Evolutionary conservation across 108 stramenopile species (phyloP).

Genomic region (Schizochytrium sp.): DNA sequence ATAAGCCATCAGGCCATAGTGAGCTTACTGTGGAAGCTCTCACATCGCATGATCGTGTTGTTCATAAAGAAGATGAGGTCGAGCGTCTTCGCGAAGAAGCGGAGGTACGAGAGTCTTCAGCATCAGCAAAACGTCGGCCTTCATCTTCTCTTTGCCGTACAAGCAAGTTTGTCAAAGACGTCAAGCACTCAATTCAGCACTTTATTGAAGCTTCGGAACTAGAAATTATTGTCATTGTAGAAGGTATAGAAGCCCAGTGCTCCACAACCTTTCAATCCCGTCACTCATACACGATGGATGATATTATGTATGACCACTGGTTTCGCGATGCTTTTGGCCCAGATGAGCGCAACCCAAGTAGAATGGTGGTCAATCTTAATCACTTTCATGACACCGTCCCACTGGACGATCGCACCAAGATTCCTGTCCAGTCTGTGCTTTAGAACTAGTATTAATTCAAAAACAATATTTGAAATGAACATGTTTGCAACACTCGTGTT

Average conservation of each 20-base stretch:
- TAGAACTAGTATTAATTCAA: neutral
- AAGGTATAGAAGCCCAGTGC: slow-evolving; percentile 52
- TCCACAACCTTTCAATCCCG: slow-evolving; percentile 46
- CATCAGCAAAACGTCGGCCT: neutral
- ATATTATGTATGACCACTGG: slow-evolving; percentile 49
- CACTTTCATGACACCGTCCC: slow-evolving; percentile 47
- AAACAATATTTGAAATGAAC: too few relatives aligned
- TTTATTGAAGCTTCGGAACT: slow-evolving; percentile 17
- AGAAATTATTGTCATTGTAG: slow-evolving; percentile 61
- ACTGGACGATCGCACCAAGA: neutral
- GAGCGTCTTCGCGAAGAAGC: neutral
- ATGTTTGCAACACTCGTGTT: too few relatives aligned
- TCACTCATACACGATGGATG: slow-evolving; percentile 62
- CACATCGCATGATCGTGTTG: slow-evolving; percentile 29
- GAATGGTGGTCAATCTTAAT: neutral
- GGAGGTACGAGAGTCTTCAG: neutral
- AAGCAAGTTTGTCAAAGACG: slow-evolving; percentile 20
- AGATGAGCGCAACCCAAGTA: neutral
- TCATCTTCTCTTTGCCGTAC: neutral
- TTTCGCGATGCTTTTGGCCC: slow-evolving; percentile 20
- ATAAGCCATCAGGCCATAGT: neutral
- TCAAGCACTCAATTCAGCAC: neutral
- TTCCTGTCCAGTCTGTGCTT: slow-evolving; percentile 38
- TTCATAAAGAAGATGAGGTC: neutral
- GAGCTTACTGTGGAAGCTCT: neutral